These are phyloP conservation scores for Fusarium clavum DNA, from an alignment of 2,329 filamentous ascomycete genomes.

Conservation along the genomic window DNA sequence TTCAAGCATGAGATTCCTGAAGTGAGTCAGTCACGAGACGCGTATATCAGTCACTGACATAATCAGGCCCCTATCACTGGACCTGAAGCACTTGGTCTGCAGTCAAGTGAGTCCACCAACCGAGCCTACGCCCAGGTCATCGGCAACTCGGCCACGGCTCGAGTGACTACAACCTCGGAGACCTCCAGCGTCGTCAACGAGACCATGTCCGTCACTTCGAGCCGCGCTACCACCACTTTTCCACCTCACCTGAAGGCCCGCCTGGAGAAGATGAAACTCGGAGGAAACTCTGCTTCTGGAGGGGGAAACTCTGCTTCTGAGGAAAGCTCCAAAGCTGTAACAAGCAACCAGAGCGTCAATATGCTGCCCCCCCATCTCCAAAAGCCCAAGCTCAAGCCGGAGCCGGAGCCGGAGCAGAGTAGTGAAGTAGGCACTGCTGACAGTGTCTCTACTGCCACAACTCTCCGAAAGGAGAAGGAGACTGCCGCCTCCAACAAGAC, in stretches of 20 bases:
- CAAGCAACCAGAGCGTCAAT: neutral
- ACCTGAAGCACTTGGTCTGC: conserved; percentile 41
- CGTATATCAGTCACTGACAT: conserved; percentile 7
- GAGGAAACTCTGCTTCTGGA: neutral
- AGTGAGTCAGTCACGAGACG: conserved; percentile 18
- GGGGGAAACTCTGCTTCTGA: neutral
- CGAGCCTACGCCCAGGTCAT: conserved; percentile 1
- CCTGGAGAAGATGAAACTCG: neutral
- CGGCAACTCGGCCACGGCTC: neutral
- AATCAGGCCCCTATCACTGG: conserved; percentile 46
- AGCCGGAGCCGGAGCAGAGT: neutral
- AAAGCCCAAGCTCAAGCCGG: neutral
- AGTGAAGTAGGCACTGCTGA: neutral
- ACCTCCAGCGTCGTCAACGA: conserved; percentile 27
- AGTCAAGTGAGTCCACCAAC: neutral
- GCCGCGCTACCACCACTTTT: neutral
- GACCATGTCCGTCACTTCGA: conserved; percentile 15
- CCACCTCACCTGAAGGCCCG: neutral
- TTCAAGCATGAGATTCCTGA: conserved; percentile 39
- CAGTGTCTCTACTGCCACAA: conserved; percentile 50
- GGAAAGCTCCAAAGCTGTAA: neutral
- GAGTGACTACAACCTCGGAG: neutral
- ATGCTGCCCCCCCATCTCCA: conserved; percentile 24
- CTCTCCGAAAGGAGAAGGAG: conserved; percentile 35
- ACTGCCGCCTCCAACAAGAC: conserved; percentile 4